Percentiles rank a stretch among this genome's conserved stretches.
These are phyloP conservation scores for Phytophthora lateralis DNA, from an alignment of 352 stramenopile genomes.

Conservation along the genomic window DNA sequence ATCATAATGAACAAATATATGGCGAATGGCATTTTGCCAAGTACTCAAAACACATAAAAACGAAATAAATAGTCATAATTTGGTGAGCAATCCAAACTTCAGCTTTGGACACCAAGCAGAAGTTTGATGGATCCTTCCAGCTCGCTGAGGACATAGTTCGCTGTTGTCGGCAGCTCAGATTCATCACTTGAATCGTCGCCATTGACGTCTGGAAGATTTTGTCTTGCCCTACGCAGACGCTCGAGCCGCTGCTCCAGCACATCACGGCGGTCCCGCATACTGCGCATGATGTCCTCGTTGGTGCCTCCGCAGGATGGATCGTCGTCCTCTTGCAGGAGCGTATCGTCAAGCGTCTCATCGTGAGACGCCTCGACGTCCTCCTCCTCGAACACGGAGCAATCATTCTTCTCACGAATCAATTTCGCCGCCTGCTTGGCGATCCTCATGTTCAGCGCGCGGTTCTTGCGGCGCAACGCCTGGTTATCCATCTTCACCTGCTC, in stretches of 20 bases:
- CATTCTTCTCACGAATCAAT: conserved; percentile 28
- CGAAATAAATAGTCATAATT: not conserved
- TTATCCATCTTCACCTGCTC: conserved; percentile 79
- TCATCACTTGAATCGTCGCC: conserved; percentile 5
- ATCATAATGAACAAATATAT: conserved; percentile 3
- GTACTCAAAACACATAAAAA: conserved; percentile 1
- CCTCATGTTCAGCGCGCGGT: conserved; percentile 61
- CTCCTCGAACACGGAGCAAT: conserved; percentile 11
- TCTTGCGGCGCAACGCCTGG: conserved; percentile 44
- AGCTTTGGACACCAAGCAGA: conserved; percentile 11
- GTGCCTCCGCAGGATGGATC: conserved; percentile 34
- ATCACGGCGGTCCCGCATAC: conserved; percentile 57
- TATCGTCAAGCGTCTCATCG: conserved; percentile 27
- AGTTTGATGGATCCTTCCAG: conserved; percentile 2
- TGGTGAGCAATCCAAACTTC: conserved; percentile 25
- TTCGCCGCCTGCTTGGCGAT: conserved; percentile 31
- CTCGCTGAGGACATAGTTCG: conserved; percentile 10
- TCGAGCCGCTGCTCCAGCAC: conserved; percentile 54
- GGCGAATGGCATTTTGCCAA: not conserved
- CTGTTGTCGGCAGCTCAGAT: conserved; percentile 2
- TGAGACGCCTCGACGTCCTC: conserved; percentile 1
- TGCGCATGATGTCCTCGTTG: conserved; percentile 49
- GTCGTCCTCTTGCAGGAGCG: conserved; percentile 23
- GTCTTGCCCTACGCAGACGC: conserved; percentile 47
- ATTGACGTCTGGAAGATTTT: conserved; percentile 7